A percentile compares a stretch with the other conserved stretches of the same genome.
phyloP scores from a whole-genome alignment of 192 early-diverging fungal genomes.

The Entomortierella beljakovae region DNA sequence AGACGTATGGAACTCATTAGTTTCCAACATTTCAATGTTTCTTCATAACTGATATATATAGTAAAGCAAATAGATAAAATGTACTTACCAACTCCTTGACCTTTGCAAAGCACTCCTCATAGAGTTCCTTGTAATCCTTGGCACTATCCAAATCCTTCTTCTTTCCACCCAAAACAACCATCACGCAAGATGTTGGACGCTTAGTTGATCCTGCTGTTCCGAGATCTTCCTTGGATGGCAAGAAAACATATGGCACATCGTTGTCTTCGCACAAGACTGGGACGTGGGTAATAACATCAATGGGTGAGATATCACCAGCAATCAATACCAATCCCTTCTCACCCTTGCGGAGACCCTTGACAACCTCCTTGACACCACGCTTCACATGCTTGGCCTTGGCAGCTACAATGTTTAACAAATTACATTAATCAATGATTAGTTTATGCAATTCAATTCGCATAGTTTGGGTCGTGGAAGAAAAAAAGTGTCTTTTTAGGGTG shows the following conservation, averaged over 20 bases:
- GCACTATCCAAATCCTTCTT: slow-evolving; percentile 74
- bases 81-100: slow-evolving; percentile 79
- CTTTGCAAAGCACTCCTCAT: slow-evolving; percentile 82
- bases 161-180: slow-evolving; percentile 88
- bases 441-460: no score
- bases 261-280: slow-evolving; percentile 98
- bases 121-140: slow-evolving; percentile 88
- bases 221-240: slow-evolving; percentile 96
- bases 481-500: no score
- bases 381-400: slow-evolving; percentile 88
- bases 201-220: slow-evolving; percentile 94
- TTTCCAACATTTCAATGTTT: not conserved
- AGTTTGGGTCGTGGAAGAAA: no score
- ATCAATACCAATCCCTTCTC: slow-evolving; percentile 94
- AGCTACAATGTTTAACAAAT: slow-evolving; percentile 59
- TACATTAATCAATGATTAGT: not conserved
- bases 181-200: slow-evolving; percentile 92
- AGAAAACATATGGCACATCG: slow-evolving; percentile 94
- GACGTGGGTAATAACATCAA: slow-evolving; percentile 97
- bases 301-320: slow-evolving; percentile 96
- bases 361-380: slow-evolving; percentile 98
- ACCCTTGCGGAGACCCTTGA: slow-evolving; percentile 96
- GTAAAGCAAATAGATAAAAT: not conserved
- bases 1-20: not conserved
- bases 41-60: not conserved